phyloP scores from a whole-genome alignment of 2,329 filamentous ascomycete species.

The Colletotrichum sp. region DNA sequence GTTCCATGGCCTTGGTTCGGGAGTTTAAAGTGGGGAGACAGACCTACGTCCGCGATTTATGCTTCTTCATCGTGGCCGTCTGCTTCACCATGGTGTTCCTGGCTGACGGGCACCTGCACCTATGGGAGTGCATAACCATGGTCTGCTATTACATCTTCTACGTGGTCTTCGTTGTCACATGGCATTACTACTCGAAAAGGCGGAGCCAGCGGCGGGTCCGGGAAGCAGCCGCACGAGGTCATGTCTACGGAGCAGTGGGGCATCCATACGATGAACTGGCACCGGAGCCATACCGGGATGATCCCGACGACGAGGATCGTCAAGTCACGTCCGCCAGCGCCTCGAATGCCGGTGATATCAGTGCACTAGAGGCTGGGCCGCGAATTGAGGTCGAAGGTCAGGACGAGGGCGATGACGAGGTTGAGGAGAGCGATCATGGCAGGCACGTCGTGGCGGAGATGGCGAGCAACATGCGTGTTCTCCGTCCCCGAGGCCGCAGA shows the following conservation, averaged over 20 bases:
- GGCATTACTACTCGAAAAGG: constrained; percentile 85
- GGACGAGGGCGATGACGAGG: constrained; percentile 42
- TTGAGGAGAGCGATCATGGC: constrained; percentile 61
- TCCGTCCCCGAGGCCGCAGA: constrained; percentile 67
- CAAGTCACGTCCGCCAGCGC: constrained; percentile 21
- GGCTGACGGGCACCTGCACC: constrained; percentile 79
- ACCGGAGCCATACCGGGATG: constrained; percentile 67
- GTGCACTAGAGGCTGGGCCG: constrained; percentile 48
- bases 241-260: constrained; percentile 68
- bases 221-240: constrained; percentile 75
- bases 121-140: constrained; percentile 93
- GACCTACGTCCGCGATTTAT: constrained; percentile 89
- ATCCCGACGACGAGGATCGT: constrained; percentile 49
- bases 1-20: constrained; percentile 95
- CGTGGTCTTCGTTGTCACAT: constrained; percentile 83
- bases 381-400: constrained; percentile 52
- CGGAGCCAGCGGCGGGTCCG: constrained; percentile 64
- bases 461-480: constrained; percentile 90
- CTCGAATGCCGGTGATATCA: constrained; percentile 39
- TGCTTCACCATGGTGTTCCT: constrained; percentile 88
- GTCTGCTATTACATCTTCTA: constrained; percentile 91
- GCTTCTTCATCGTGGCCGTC: constrained; percentile 89
- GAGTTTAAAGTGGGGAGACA: constrained; percentile 91
- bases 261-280: constrained; percentile 58
- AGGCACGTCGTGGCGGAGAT: constrained; percentile 80